A percentile compares a stretch with the other conserved stretches of the same genome.
phyloP scores from a whole-genome alignment of 139 green algal genomes.

The Choricystis sp. region DNA sequence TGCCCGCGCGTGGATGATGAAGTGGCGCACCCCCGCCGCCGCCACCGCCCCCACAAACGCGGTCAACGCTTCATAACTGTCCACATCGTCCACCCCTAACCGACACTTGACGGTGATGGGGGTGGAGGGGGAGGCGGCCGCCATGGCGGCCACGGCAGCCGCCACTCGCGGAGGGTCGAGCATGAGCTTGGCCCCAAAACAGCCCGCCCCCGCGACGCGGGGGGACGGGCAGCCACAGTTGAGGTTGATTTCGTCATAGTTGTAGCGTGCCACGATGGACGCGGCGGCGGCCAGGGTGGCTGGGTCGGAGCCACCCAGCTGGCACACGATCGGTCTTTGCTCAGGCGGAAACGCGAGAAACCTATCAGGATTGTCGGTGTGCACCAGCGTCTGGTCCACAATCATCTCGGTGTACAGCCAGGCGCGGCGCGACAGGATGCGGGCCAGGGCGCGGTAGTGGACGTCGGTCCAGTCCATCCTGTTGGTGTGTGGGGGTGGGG shows the following conservation, averaged over 20 bases:
- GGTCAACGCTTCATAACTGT: conserved; percentile 48
- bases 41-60: conserved; percentile 56
- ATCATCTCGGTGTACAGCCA: conserved; percentile 91
- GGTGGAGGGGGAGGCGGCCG: conserved; percentile 7
- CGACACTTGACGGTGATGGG: conserved; percentile 78
- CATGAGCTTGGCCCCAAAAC: conserved; percentile 84
- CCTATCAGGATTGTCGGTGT: conserved; percentile 33
- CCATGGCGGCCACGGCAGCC: conserved; percentile 45
- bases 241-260: conserved; percentile 88
- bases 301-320: conserved; percentile 75
- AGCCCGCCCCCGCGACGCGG: conserved; percentile 71
- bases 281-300: conserved; percentile 41
- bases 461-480: conserved; percentile 89
- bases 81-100: conserved; percentile 51
- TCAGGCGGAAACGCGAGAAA: conserved; percentile 74
- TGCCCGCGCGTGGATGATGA: conserved; percentile 88
- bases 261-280: conserved; percentile 36
- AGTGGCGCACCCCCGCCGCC: conserved; percentile 50
- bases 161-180: conserved; percentile 54
- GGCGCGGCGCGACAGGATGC: conserved; percentile 53
- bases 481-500: too few relatives aligned
- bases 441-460: conserved; percentile 67
- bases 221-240: conserved; percentile 87
- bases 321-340: conserved; percentile 76
- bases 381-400: conserved; percentile 71